These are phyloP conservation scores for Colletotrichum navitas DNA, from an alignment of 2,329 filamentous ascomycete species.

Conservation along the genomic window DNA sequence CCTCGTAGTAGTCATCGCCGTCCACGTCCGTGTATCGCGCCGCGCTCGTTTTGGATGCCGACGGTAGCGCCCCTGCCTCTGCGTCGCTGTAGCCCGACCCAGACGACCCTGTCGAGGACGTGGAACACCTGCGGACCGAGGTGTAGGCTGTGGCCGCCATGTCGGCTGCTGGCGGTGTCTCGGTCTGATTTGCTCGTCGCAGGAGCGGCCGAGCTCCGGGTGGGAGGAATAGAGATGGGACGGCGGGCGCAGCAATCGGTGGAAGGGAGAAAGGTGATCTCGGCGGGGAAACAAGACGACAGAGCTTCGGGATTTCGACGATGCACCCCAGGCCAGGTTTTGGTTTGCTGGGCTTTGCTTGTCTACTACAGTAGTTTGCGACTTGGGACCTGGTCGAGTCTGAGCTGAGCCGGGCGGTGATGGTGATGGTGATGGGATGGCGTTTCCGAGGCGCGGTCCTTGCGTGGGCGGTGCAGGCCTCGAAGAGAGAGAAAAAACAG, in stretches of 20 bases:
- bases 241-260: constrained; percentile 13
- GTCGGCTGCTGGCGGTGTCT: too few species aligned
- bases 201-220: constrained; percentile 2
- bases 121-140: constrained; percentile 38
- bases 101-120: constrained; percentile 27
- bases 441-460: constrained; percentile 37
- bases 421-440: constrained; percentile 25
- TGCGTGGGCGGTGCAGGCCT: constrained; percentile 22
- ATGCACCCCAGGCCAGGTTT: not conserved
- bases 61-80: constrained; percentile 7
- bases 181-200: constrained; percentile 5
- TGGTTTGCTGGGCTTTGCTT: constrained; percentile 1
- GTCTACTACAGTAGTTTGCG: constrained; percentile 23
- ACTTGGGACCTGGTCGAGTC: constrained; percentile 1
- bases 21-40: not conserved
- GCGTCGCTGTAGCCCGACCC: constrained; percentile 1
- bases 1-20: not conserved
- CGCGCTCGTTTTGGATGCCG: not conserved
- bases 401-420: not conserved
- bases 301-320: not conserved
- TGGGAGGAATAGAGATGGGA: not conserved
- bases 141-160: constrained; percentile 34
- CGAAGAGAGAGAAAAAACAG: not conserved
- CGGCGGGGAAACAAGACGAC: not conserved
- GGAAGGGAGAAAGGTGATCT: not conserved